Evolutionary conservation across 2,329 filamentous ascomycete genomes (phyloP), one percentile per base, ranked within the genome.

Genomic region (Aspergillus latus): DNA sequence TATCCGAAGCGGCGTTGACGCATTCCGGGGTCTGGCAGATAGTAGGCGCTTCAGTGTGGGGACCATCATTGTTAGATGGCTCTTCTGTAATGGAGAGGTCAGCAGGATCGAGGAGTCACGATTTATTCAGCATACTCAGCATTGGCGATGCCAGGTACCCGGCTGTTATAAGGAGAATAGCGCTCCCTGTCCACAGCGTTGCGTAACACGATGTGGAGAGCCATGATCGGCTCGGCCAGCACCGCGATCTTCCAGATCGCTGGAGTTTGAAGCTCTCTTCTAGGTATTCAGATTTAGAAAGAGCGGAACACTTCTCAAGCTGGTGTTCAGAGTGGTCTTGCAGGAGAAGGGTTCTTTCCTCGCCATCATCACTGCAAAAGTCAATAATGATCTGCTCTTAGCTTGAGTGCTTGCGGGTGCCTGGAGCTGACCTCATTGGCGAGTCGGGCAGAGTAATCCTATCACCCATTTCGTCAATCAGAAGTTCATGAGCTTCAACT

Each of bases 1-100:
- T 80, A 60, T 83, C 80, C 10, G 84, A 85, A 4, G 85, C 80
- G 10, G 84, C 85, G 64, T 87, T 82, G 10, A 88, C 76, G 67
- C 85, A 88, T 58, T 82, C 81, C 42, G 84, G 80, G 8, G 84
- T 82, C 47, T 80, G 67, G 66, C 85, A 88, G 26, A 82, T 59
- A 7, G 64, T 51, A 11, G 62, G 50, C 30, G 66, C 56, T 40
- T 64, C 52, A 5, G 59, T 55, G 10, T 55, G 54, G 1, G 61
- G 62, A 34, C 62, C 46, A 16, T 54, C 54, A 36, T 47, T 57
- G 11, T 58, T 59, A 40, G 44, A 48, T 45, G 45, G 57, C 9
- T 43, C 49, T 36, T 52, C 56, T 63, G 54, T 40, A 13, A 21
- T 28, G n/a, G 9, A 56, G 48, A 8, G 10, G 10, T 47, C 43